Evolutionary conservation across 257 asterid species (phyloP), one percentile per base, ranked within the genome.

Genomic region (Plantago elongata): DNA sequence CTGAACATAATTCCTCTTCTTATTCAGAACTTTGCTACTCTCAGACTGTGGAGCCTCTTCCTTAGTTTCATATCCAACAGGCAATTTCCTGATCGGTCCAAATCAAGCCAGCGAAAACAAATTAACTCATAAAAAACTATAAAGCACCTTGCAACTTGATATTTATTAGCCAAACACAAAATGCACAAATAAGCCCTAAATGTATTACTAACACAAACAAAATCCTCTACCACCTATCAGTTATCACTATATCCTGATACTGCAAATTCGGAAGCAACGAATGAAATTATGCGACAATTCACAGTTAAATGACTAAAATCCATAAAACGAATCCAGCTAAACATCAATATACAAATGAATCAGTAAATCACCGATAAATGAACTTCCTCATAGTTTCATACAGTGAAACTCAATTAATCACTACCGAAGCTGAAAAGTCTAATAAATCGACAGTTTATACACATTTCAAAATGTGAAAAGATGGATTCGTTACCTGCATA

Each of bases 1-100:
- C 73, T 88, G 96, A 4, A 88, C 95, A 60, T 83, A 83, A 45
- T 75, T 90, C 68, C 85, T 77, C 69, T 85, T 90, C 79, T 85
- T 90, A 61, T 78, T 84, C 74, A 84, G 46, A 64, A 77, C 73
- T 57, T 81, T 75, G 62, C 70, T 62, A 29, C 79, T 58, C 65
- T 75, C 56, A 37, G 61, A 49, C 54, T 27, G 51, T 44, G 74
- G 9, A 3, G n/a, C 9, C 63, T 66, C 57, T 37, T 70, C 80
- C 67, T 43, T 71, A 52, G 14, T 63, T 52, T 40, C 77, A 22
- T 2, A 57, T 47, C 64, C 50, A 55, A 62, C 69, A 47, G 74
- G 43, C 48, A 50, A 51, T 58, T 75, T 67, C 13, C 69, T 57
- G 63, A 68, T 71, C 17, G 30, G 66, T 56, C 44, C 78, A 45